phyloP scores from a whole-genome alignment of 805 yeast species.

The Saccharomycopsis sp. region DNA sequence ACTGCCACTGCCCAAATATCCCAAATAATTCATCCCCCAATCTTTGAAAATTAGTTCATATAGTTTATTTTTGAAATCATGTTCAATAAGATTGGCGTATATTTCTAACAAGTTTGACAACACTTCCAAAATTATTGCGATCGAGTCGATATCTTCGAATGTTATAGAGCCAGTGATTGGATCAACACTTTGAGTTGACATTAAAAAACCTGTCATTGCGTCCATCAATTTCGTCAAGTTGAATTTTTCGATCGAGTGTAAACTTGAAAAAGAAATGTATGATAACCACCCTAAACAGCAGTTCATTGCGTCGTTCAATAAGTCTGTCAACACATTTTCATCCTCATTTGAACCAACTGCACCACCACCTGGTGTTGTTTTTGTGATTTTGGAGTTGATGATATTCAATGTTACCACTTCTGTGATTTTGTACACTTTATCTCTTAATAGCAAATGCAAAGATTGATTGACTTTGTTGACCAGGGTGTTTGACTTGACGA shows the following conservation, averaged over 20 bases:
- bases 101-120: constrained; percentile 18
- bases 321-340: background rate
- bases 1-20: constrained; percentile 26
- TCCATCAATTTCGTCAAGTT: too few species aligned
- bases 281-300: constrained; percentile 9
- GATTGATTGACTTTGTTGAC: constrained; percentile 23
- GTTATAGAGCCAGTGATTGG: background rate
- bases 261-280: constrained; percentile 7
- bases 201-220: too few species aligned
- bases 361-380: too few species aligned
- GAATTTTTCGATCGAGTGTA: constrained; percentile 4
- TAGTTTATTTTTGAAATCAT: constrained; percentile 26
- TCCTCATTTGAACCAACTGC: too few species aligned
- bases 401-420: constrained; percentile 22
- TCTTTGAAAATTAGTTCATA: constrained; percentile 33
- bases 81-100: constrained; percentile 21
- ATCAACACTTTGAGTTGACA: too few species aligned
- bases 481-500: constrained; percentile 28
- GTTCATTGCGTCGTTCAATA: background rate
- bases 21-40: constrained; percentile 38
- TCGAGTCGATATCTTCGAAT: constrained; percentile 7
- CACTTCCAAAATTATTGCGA: constrained; percentile 17
- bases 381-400: background rate
- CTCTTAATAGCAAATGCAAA: constrained; percentile 33
- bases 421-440: constrained; percentile 29